A percentile compares a stretch with the other conserved stretches of the same genome.
phyloP scores from a whole-genome alignment of 768 basidiomycete genomes.

The Leccinum ochraceum region DNA sequence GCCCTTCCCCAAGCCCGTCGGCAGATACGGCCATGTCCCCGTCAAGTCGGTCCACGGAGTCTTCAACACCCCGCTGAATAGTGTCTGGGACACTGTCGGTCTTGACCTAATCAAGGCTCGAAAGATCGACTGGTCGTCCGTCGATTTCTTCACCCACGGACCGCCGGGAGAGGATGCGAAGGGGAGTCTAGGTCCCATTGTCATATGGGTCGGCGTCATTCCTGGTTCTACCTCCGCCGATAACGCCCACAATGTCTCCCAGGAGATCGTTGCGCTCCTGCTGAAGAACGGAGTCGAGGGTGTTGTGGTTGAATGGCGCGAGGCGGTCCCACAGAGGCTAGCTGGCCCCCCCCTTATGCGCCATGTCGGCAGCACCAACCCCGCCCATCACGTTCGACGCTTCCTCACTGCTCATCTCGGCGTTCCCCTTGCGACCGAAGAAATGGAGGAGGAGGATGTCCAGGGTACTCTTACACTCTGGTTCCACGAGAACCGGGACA shows the following conservation, averaged over 20 bases:
- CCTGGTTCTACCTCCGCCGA: background rate
- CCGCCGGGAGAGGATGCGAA: background rate
- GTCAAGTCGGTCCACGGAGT: background rate
- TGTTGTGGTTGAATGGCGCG: background rate
- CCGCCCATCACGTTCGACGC: too few relatives aligned
- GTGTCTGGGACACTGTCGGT: background rate
- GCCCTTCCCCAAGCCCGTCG: background rate
- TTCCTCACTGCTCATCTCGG: too few relatives aligned
- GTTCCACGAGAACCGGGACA: too few relatives aligned
- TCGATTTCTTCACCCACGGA: background rate
- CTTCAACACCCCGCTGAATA: background rate
- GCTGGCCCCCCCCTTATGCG: background rate
- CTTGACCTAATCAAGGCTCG: background rate
- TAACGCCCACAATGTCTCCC: background rate
- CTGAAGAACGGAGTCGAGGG: background rate
- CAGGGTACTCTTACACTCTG: too few relatives aligned
- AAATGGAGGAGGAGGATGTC: too few relatives aligned
- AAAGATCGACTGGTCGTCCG: background rate
- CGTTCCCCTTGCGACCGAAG: too few relatives aligned
- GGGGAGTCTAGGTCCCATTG: background rate
- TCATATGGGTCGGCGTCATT: background rate
- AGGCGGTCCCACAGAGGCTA: background rate
- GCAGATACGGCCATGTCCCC: background rate
- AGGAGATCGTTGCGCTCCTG: background rate
- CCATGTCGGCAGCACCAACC: too few relatives aligned